These are phyloP conservation scores for Lanmaoa pseudosensibilis DNA, from an alignment of 768 basidiomycete genomes.

Conservation along the genomic window DNA sequence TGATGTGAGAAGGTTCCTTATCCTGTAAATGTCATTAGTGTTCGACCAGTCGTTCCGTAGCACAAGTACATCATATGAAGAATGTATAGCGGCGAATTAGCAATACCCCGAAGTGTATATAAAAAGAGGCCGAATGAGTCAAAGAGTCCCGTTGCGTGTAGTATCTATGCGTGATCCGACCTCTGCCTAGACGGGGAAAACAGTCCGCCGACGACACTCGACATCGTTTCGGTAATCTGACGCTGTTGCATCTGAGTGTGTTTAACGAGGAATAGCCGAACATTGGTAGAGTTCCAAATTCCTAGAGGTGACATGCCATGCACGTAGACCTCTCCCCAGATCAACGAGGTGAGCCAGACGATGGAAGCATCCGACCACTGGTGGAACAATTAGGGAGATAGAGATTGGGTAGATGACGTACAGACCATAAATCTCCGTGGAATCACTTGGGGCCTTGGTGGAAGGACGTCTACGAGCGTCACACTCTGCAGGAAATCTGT, in stretches of 20 bases:
- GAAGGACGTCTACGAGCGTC: slow-evolving; percentile 70
- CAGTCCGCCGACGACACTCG: slow-evolving; percentile 79
- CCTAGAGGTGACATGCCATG: slow-evolving; percentile 84
- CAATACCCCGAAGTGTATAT: not conserved
- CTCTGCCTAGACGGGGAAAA: slow-evolving; percentile 45
- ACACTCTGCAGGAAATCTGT: slow-evolving; percentile 73
- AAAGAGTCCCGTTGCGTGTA: not conserved
- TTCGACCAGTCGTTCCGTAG: not conserved
- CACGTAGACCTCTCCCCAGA: slow-evolving; percentile 96
- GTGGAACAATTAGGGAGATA: not conserved
- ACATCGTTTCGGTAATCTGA: slow-evolving; percentile 75
- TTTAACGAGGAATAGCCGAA: slow-evolving; percentile 89
- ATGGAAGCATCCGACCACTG: slow-evolving; percentile 93
- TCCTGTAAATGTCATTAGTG: not conserved
- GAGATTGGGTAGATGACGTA: slow-evolving; percentile 3
- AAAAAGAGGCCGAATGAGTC: not conserved
- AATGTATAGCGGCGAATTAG: not conserved
- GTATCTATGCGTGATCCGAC: slow-evolving; percentile 26
- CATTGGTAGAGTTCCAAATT: slow-evolving; percentile 88
- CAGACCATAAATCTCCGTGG: slow-evolving; percentile 78
- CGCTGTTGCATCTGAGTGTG: slow-evolving; percentile 70
- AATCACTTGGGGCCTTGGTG: slow-evolving; percentile 60
- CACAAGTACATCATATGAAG: not conserved
- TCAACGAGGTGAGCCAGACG: slow-evolving; percentile 88
- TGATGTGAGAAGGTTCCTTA: not conserved